Evolutionary conservation across 192 early-diverging fungal genomes (phyloP), one percentile per base, ranked within the genome.

Genomic region (Ambispora gerdemannii): DNA sequence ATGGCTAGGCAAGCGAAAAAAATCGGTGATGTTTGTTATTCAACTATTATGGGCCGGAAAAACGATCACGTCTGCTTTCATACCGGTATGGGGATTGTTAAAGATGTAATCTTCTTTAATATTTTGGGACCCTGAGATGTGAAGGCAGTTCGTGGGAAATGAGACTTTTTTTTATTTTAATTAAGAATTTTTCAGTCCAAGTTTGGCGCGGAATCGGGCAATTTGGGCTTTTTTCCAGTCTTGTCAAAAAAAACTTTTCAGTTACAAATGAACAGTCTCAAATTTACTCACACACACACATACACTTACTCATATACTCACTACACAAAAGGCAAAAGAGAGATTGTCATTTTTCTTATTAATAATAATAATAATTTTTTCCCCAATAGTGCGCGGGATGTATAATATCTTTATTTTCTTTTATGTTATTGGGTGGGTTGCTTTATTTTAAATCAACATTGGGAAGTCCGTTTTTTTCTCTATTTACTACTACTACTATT

Each of bases 21-120:
- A 61, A 76, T 74, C 67, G 55, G 15, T 24, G 62, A 30, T 51
- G 34, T 38, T 32, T 64, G 25, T 13, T 43, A 49, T 56, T 43
- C 20, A 22, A 20, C 20, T 15, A n/a, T n/a, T n/a, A 22, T 22
- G 50, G 60, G 47, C 70, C 50, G 67, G 71, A 72, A 49, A 24
- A 30, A 34, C 36, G 30, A 11, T 72, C 47, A 32, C 32, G 49
- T 20, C 70, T 49, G 52, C 65, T 63, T 58, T 35, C 67, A 25
- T 38, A 52, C 28, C 25, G 47, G 50, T 49, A 43, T 28, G 33
- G 34, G 28, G 22, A 36, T 72, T 74, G 58, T 65, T 61, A 62
- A 53, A 61, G 27, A 65, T 56, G 34, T 30, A 27, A 31, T 63
- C 28, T 31, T 31, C 60, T 60, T 60, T 31, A 27, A 60, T 31